A percentile compares a stretch with the other conserved stretches of the same genome.
phyloP scores from a whole-genome alignment of 2,329 filamentous ascomycete genomes.

The Hypoxylon sp. region DNA sequence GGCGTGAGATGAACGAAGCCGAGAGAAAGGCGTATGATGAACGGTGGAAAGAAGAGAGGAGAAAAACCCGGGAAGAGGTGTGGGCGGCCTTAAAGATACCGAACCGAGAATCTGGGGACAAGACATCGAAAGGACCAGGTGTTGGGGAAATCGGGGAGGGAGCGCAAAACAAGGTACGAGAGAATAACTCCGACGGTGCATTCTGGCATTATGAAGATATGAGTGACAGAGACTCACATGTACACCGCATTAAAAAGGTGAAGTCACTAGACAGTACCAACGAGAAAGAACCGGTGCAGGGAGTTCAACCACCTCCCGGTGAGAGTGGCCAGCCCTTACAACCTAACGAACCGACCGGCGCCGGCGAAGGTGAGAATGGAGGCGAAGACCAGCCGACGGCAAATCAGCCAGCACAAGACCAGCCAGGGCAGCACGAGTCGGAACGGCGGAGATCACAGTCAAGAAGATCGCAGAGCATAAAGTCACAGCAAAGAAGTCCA shows the following conservation, averaged over 20 bases:
- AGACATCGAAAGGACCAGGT: no score
- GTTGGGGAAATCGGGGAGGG: no score
- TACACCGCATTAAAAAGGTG: conserved; percentile 5
- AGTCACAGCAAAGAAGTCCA: no score
- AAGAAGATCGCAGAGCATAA: no score
- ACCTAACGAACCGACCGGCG: no score
- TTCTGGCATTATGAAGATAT: conserved; percentile 19
- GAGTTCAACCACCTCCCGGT: no score
- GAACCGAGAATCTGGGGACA: background rate
- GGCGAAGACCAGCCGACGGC: no score
- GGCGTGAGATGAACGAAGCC: background rate
- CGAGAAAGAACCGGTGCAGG: background rate
- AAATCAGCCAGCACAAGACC: no score
- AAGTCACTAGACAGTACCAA: background rate
- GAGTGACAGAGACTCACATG: conserved; percentile 6
- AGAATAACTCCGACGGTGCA: background rate
- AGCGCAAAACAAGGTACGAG: background rate
- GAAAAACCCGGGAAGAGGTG: background rate
- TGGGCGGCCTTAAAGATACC: background rate
- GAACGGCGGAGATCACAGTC: no score
- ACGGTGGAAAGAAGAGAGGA: background rate
- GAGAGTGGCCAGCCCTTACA: no score
- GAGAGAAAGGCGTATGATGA: background rate
- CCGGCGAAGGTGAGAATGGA: no score
- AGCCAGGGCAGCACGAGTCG: no score